Conservation (phyloP, 1,284 basidiomycete genomes). For the Athelia sp. region DNA sequence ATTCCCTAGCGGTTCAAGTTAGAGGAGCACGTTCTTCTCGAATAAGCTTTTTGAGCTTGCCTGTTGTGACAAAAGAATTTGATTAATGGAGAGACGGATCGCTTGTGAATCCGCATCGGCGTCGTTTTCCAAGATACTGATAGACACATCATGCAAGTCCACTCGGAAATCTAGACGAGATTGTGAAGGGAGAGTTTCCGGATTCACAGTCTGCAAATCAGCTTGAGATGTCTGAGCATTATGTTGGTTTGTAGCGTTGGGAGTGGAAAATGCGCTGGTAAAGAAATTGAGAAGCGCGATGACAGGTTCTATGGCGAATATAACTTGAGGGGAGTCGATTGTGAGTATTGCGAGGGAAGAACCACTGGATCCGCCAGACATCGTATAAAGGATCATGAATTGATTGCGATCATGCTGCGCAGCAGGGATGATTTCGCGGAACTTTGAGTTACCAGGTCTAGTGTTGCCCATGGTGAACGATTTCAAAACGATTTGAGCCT, state of each 20-base stretch:
- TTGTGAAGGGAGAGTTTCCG: constrained; percentile 6
- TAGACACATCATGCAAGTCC: constrained; percentile 88
- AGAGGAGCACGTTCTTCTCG: background rate
- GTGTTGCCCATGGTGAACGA: constrained; percentile 93
- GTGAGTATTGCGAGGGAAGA: constrained; percentile 79
- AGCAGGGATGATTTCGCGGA: constrained; percentile 94
- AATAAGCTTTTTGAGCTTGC: constrained; percentile 28
- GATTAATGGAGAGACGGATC: constrained; percentile 81
- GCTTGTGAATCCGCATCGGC: constrained; percentile 79
- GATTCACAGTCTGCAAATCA: background rate
- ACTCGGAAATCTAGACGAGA: constrained; percentile 64
- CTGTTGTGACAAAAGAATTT: constrained; percentile 91
- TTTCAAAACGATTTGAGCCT: constrained; percentile 84
- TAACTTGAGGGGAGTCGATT: constrained; percentile 90
- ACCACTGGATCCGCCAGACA: constrained; percentile 52
- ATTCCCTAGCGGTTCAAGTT: constrained; percentile 52
- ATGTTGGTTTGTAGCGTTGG: constrained; percentile 3
- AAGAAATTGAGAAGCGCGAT: constrained; percentile 89
- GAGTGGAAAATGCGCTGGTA: constrained; percentile 50
- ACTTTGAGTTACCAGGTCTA: constrained; percentile 76
- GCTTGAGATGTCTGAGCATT: background rate
- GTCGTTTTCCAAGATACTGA: constrained; percentile 89
- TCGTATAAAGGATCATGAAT: constrained; percentile 91
- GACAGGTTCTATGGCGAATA: constrained; percentile 92
- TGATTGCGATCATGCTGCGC: constrained; percentile 89